Conservation (phyloP, 371 early-diverging fungal genomes). For the Dichotomocladium elegans region DNA sequence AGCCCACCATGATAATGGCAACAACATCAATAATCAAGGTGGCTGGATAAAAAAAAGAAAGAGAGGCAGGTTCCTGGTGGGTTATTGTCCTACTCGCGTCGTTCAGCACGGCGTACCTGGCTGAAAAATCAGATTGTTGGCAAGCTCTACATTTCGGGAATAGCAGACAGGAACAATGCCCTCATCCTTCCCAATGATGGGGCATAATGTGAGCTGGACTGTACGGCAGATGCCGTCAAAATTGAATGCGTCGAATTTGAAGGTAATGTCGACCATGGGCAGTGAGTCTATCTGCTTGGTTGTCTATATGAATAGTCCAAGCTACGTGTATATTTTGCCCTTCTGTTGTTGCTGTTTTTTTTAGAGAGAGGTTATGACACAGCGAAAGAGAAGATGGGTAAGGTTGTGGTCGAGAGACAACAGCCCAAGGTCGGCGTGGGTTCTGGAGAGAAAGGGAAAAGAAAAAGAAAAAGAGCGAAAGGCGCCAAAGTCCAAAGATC, state of each 20-base stretch:
- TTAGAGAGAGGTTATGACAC: no score
- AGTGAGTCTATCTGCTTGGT: no score
- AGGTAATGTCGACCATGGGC: conserved; percentile 40
- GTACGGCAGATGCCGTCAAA: conserved; percentile 84
- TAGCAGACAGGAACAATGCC: conserved; percentile 90
- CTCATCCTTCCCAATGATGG: conserved; percentile 73
- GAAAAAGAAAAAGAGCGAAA: no score
- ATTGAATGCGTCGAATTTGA: conserved; percentile 41
- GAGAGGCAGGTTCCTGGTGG: not conserved
- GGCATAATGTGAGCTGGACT: conserved; percentile 82
- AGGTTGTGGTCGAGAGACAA: no score
- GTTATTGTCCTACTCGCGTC: not conserved
- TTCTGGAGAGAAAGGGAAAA: no score
- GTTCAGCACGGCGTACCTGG: conserved; percentile 55
- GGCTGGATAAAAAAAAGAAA: conserved; percentile 21
- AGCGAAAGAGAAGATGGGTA: no score
- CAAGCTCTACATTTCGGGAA: conserved; percentile 86
- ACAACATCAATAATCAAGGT: conserved; percentile 78
- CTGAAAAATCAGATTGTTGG: conserved; percentile 82
- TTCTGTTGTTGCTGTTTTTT: no score
- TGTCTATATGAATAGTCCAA: no score
- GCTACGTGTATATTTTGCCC: no score
- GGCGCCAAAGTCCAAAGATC: no score
- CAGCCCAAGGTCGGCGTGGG: no score
- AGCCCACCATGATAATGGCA: conserved; percentile 83